Percentiles rank a stretch among this genome's conserved stretches.
Evolutionary conservation across 2,329 filamentous ascomycete species (phyloP).

Genomic region (Lasiodiplodia citricola): DNA sequence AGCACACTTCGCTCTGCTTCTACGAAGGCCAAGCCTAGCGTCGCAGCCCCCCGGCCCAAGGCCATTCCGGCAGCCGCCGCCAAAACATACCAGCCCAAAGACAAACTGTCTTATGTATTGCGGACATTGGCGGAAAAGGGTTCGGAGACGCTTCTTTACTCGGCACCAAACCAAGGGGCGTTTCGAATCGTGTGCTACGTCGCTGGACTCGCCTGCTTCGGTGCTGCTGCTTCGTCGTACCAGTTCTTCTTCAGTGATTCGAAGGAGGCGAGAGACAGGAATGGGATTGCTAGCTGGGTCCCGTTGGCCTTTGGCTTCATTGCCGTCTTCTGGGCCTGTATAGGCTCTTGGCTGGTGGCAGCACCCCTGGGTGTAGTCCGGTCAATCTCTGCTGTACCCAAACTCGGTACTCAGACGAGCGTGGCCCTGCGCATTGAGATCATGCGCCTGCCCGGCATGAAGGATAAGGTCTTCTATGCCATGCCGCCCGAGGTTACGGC

Average conservation of each 20-base stretch:
- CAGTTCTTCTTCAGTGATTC: constrained; percentile 4
- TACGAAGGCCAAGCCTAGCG: not conserved
- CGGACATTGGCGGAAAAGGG: not conserved
- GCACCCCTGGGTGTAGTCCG: constrained; percentile 13
- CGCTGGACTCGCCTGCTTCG: constrained; percentile 16
- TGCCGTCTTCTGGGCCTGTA: constrained; percentile 16
- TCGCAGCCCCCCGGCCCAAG: not conserved
- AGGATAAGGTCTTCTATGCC: constrained; percentile 7
- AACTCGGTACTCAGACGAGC: not conserved
- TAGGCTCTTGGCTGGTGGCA: constrained; percentile 18
- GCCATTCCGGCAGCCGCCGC: not conserved
- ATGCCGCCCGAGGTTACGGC: not conserved
- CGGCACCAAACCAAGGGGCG: constrained; percentile 11
- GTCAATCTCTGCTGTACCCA: constrained; percentile 20
- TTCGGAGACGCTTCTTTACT: constrained; percentile 2
- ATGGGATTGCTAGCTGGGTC: constrained; percentile 18
- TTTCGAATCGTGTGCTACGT: constrained; percentile 18
- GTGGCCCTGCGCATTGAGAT: constrained; percentile 19
- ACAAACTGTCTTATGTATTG: not conserved
- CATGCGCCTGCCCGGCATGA: constrained; percentile 8
- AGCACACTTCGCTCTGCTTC: not conserved
- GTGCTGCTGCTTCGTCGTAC: constrained; percentile 11
- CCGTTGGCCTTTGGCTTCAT: constrained; percentile 16
- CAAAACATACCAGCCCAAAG: not conserved
- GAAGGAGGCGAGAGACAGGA: not conserved